Evolutionary conservation across 164 flowering plant genomes (phyloP).

Genomic region (Vitis riparia): DNA sequence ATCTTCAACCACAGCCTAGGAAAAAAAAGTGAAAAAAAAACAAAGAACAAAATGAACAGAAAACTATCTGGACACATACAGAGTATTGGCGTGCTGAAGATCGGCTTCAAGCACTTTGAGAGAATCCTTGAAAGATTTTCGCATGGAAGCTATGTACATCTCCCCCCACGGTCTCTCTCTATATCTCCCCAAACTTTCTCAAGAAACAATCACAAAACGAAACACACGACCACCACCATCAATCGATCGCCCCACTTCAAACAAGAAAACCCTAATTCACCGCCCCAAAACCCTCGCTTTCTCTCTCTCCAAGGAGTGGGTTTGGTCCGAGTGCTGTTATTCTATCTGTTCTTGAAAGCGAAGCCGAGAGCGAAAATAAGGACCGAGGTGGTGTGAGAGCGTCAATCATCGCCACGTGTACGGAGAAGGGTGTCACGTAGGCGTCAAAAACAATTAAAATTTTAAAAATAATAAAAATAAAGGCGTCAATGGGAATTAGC

Average conservation of each 20-base stretch:
- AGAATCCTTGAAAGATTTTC: slow-evolving; percentile 83
- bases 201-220: not conserved
- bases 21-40: not conserved
- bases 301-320: slow-evolving; percentile 2
- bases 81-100: slow-evolving; percentile 82
- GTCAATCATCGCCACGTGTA: too few relatives aligned
- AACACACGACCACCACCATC: not conserved
- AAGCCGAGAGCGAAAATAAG: slow-evolving; percentile 10
- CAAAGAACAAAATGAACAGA: not conserved
- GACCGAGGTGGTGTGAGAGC: not conserved
- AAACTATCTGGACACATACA: slow-evolving; percentile 41
- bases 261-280: not conserved
- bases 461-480: too few relatives aligned
- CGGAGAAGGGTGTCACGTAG: too few relatives aligned
- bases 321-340: slow-evolving; percentile 1
- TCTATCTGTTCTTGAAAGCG: slow-evolving; percentile 19
- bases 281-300: slow-evolving; percentile 2
- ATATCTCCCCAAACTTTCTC: not conserved
- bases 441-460: too few relatives aligned
- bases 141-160: slow-evolving; percentile 55
- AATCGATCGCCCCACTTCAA: not conserved
- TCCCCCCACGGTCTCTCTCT: slow-evolving; percentile 1
- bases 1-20: not conserved
- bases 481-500: too few relatives aligned
- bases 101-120: slow-evolving; percentile 79